Percentiles rank a stretch among this genome's conserved stretches.
phyloP scores from a whole-genome alignment of 2,329 filamentous ascomycete genomes.

The Cordyceps cateniannulata region DNA sequence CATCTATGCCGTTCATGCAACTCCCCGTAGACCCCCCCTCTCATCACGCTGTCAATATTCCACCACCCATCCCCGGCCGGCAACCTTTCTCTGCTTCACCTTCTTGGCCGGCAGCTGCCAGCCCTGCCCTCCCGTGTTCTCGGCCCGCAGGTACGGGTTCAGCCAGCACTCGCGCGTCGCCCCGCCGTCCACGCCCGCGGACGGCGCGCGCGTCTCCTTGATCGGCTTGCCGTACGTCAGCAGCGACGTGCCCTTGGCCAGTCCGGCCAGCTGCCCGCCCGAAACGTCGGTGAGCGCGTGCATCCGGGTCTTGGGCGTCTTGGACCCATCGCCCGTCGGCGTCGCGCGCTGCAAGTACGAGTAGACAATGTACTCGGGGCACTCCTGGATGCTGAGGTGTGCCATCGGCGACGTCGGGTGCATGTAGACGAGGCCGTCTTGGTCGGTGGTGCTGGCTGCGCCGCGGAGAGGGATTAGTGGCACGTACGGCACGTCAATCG shows the following conservation, averaged over 20 bases:
- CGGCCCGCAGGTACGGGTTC: slow-evolving; percentile 67
- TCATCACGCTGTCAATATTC: slow-evolving; percentile 31
- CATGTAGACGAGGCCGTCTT: slow-evolving; percentile 70
- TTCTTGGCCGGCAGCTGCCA: slow-evolving; percentile 85
- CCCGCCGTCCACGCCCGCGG: slow-evolving; percentile 25
- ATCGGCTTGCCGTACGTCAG: slow-evolving; percentile 84
- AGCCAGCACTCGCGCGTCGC: slow-evolving; percentile 71
- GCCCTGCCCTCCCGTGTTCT: slow-evolving; percentile 59
- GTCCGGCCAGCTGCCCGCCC: slow-evolving; percentile 64
- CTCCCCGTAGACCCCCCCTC: neutral
- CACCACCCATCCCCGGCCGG: slow-evolving; percentile 68
- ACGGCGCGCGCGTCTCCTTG: slow-evolving; percentile 60
- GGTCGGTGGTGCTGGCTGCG: slow-evolving; percentile 33
- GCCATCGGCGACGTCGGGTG: slow-evolving; percentile 81
- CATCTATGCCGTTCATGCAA: neutral
- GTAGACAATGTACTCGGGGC: slow-evolving; percentile 85
- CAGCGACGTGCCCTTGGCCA: slow-evolving; percentile 81
- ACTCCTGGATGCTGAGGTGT: slow-evolving; percentile 60
- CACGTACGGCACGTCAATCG: slow-evolving; percentile 87
- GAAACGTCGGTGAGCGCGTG: slow-evolving; percentile 77
- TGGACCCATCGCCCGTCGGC: slow-evolving; percentile 43
- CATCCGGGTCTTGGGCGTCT: slow-evolving; percentile 72
- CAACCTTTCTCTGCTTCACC: slow-evolving; percentile 70
- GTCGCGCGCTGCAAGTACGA: slow-evolving; percentile 70
- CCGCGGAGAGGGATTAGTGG: slow-evolving; percentile 67